Base-by-base conservation (phyloP, 108 stramenopile genomes). In the Aurantiochytrium sp. region DNA sequence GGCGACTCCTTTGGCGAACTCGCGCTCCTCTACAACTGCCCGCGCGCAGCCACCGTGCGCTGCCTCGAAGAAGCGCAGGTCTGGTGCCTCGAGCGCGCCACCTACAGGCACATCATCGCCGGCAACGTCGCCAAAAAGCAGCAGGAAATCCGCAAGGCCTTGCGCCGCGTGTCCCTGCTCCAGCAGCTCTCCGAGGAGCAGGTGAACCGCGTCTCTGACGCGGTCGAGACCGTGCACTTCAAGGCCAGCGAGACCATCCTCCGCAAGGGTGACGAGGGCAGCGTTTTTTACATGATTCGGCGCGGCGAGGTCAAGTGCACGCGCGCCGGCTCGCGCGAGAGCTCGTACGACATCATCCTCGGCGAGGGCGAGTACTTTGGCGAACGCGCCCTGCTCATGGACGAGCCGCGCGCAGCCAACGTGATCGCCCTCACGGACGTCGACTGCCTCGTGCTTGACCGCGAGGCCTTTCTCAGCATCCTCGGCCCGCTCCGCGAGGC, bases 221-320 rank as follows among this genome's bases (percentile, higher is more conserved):
- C 93, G 23, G 91, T 96, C 91, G 90, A 91, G 58, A 93, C 93
- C 18, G 89, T 91, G 51, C 53, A 44, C 47, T 94, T 94, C 88
- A 49, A 90, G 18, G 87, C 88, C 64, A 95, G 95, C 4, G 95
- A 95, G 35, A 89, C 91, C n/a, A 88, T 96, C 58, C 90, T 95
- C 5, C 72, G 72, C 35, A 93, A 92, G 76, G 94, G 93, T 6
- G 69, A 90, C 87, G 76, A 47, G 28, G 93, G 91, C 72, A 49
- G 94, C 87, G 59, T 94, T 5, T 97, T 97, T 88, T 95, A 90
- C 91, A 93, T 97, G 55, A 91, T 96, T 60, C 94, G 95, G 72
- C 76, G 93, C 60, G 97, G 97, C 35, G 90, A 69, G n/a, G 72
- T 94, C 71, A 25, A 87, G 42, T 90, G 89, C 90, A 93, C 90